Evolutionary conservation across 116 monocot species (phyloP), one percentile per base, ranked within the genome.

Genomic region (Papilionanthe hybrid): DNA sequence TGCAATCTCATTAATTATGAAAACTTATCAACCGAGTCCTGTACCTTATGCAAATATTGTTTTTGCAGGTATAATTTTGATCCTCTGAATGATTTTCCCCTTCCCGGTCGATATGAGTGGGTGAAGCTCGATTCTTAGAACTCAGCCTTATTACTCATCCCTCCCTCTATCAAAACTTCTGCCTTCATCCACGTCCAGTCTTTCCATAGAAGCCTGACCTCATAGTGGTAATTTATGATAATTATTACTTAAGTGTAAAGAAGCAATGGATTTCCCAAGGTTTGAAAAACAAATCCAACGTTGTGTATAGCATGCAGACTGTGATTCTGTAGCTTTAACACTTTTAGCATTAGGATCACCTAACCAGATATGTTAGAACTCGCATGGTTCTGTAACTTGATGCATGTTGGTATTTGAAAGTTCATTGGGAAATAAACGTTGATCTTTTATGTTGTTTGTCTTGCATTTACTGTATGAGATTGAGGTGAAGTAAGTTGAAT

Each of bases 51-150:
- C 17, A 9, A n/a, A 3, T 77, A 10, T 27, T 23, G 45, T 45
- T 0, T 47, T 56, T 81, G 58, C 81, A 96, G 96, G 84, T 96
- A 93, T 78, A 96, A 96, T 83, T 96, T 88, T 76, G 93, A 93
- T 79, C 88, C 86, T 0, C 88, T 88, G 68, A 93, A 93, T n/a
- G 96, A 91, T 25, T 58, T 58, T 18, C 93, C 96, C 20, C 80
- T 93, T 41, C 84, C 87, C 25, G 95, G 96, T 42, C 93, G 91
- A 32, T 96, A 88, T 55, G 91, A 93, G 84, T 96, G 96, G 96
- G 87, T 85, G 77, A 87, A 82, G 79, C 74, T 93, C 67, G 84
- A 86, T 74, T 83, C 50, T 55, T 88, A 83, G 85, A 55, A 7
- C 63, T 22, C 63, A 20, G 23, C 37, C 37, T 37, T 43, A 58